Base-by-base conservation (phyloP, 225 moss, liverwort and hornwort species). In the Marchantia polymorpha region DNA sequence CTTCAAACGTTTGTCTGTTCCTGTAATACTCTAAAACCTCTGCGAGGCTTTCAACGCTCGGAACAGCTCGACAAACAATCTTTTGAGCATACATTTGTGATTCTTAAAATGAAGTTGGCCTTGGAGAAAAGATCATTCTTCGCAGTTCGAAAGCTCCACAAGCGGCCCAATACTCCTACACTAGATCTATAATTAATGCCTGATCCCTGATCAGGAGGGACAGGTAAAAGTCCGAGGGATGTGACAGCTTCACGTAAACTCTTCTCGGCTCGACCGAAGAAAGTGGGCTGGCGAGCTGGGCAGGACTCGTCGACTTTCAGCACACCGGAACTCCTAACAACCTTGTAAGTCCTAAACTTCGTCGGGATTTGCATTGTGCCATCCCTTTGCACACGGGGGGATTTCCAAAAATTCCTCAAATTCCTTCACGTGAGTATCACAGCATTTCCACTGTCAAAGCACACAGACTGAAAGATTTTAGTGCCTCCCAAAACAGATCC, bases 351-450 rank as follows among this genome's bases (percentile, higher is more conserved):
- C 8, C 50, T 71, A 71, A 4, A 46, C 10, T 22, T n/a, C 49
- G n/a, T 71, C 71, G 23, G 48, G 7, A 73, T 73, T 52, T 63
- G 93, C 90, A 76, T 89, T 81, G 86, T 97, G 96, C 94, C 94
- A 97, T 75, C 94, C 94, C 80, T 82, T 83, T 69, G 90, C 76
- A 73, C 96, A 97, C 10, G 96, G 90, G 76, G 91, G 89, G 46
- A 97, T 97, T 70, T 70, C 87, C 81, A 97, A 85, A 51, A 97
- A 97, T 86, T 97, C 96, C 25, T 97, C 93, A 70, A 97, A 97
- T 72, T 97, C 96, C 80, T 90, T 94, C 78, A 92, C 94, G 54
- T 93, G 93, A 56, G 90, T 82, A 58, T 94, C 91, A 81, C 96
- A 97, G 82, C 96, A 97, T 73, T 81, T 80, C 96, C 96, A 97